Base-by-base conservation (phyloP, 2,329 filamentous ascomycete genomes). In the Ceratocystis harringtonii region DNA sequence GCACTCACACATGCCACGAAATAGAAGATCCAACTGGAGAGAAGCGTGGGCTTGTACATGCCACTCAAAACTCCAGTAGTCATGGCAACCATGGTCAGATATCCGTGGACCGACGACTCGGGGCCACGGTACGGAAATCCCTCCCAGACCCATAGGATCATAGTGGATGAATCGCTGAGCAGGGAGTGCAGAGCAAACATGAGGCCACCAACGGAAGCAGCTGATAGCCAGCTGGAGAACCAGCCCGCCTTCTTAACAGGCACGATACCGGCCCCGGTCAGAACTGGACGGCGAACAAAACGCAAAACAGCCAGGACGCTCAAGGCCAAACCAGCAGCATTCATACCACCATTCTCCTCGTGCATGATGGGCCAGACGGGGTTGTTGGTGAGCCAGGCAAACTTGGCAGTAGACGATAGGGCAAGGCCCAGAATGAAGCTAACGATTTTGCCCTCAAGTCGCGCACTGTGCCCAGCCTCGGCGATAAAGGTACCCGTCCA, bases 131-230 rank as follows among this genome's bases (percentile, higher is more conserved):
- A 84, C 15, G 94, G 94, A 71, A 89, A 99, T 5, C 94, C 94
- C 70, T 96, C 91, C 94, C 94, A 99, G 2, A 90, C 90, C 94
- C 94, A 99, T 17, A 92, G 81, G 66, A 97, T 96, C 91, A 99
- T 97, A 64, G 94, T 99, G 78, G 94, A 97, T 0, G 92, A 95
- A 73, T 99, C 94, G 0, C 94, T 96, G 10, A 99, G 81, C 8
- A 99, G 79, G 0, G 92, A 96, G 73, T 97, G 94, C 72, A 97
- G 80, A 4, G 83, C 89, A 72, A 99, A 99, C 72, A 96, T 81
- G 6, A 96, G 75, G 36, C 91, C 92, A 28, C 84, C 91, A 65
- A 97, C 75, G 67, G 94, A 90, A 61, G 94, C 76, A 8, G 86
- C 88, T 36, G 90, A 84, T 55, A 95, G 78, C n/a, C 73, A 67